A percentile compares a stretch with the other conserved stretches of the same genome.
phyloP scores from a whole-genome alignment of 495 filamentous ascomycete genomes.

The Penicillium paxilli region DNA sequence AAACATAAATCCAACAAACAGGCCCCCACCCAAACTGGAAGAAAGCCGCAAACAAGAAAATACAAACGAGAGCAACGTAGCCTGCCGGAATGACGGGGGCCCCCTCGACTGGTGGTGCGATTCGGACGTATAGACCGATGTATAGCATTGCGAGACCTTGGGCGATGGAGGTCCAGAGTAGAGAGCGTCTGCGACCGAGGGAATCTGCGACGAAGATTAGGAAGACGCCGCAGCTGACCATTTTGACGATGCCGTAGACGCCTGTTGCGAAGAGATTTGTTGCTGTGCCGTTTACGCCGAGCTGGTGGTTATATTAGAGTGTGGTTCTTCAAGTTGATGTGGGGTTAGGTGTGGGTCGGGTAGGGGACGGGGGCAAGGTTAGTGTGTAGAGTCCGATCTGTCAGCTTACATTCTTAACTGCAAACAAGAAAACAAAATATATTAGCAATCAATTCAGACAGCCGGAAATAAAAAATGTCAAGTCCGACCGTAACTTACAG shows the following conservation, averaged over 20 bases:
- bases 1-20: conserved; percentile 75
- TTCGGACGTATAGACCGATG: conserved; percentile 76
- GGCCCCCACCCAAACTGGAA: conserved; percentile 82
- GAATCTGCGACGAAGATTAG: conserved; percentile 71
- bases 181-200: conserved; percentile 66
- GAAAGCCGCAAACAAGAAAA: conserved; percentile 73
- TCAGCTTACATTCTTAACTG: conserved; percentile 26
- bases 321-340: background rate
- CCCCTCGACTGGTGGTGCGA: conserved; percentile 59
- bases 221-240: conserved; percentile 59
- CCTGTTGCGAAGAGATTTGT: conserved; percentile 54
- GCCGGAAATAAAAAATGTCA: too few relatives aligned
- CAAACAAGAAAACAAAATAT: background rate
- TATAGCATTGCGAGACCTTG: conserved; percentile 75
- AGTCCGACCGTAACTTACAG: conserved; percentile 61
- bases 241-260: conserved; percentile 56
- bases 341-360: background rate
- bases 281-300: conserved; percentile 48
- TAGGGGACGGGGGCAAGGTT: too few relatives aligned
- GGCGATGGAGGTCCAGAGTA: conserved; percentile 73
- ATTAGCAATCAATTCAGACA: too few relatives aligned
- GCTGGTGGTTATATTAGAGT: conserved; percentile 8
- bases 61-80: conserved; percentile 67
- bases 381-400: background rate
- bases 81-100: conserved; percentile 54